Evolutionary conservation across 371 early-diverging fungal species (phyloP), one percentile per base, ranked within the genome.

Genomic region (Mucor velutinosus): DNA sequence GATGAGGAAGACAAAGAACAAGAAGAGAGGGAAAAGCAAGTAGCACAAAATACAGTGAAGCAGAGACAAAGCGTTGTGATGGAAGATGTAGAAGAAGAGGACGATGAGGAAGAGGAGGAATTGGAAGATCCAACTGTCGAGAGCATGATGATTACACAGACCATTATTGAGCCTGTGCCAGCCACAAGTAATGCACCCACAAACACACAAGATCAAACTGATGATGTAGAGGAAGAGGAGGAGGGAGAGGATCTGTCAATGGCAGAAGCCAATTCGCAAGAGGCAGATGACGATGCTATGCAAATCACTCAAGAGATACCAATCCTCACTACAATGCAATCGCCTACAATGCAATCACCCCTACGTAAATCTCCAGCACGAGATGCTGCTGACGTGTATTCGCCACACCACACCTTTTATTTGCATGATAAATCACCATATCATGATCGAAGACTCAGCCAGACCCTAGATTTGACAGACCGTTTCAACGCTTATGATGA

Each of bases 391-490:
- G 14, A 15, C 19, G 19, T 59, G 11, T 61, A 61, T 47, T 61
- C 61, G 8, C 47, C 45, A 25, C 33, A 33, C 7, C 47, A 25
- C 33, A 33, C 53, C 2, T 62, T 62, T 37, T 51, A 35, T 51
- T 17, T 62, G 32, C 62, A 62, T 51, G 62, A 62, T 15, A 29
- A 49, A 47, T 51, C 62, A 4, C 62, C 61, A 17, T 11, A 27
- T 10, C 43, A 15, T 8, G 25, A 61, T 10, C 30, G 25, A 17
- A 14, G 61, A 61, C n/a, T 41, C 30, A 47, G 45, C 30, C 25
- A 29, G 27, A 61, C 30, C 19, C 5, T 61, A 11, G 45, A 43
- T 14, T 25, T 25, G 19, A 43, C 61, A 17, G 39, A 45, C 4
- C 60, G 43, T n/a, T n/a, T 60, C n/a, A 29, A 45, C n/a, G 17